Evolutionary conservation across 2,329 filamentous ascomycete genomes (phyloP), one percentile per base, ranked within the genome.

Genomic region (Ophiocordyceps camponoti-leonardi): DNA sequence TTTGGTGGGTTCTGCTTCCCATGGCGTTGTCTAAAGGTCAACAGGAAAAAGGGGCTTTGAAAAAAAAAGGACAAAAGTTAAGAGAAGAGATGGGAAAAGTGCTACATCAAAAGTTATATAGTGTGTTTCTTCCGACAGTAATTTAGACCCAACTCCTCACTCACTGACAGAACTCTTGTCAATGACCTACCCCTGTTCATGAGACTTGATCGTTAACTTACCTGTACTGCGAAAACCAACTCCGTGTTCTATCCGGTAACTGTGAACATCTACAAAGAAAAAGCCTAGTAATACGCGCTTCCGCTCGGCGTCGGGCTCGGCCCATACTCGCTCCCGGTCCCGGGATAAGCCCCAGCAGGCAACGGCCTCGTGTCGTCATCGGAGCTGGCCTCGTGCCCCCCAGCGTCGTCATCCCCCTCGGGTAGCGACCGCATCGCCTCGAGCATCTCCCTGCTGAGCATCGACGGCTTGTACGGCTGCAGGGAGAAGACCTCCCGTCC

Each of bases 401-500:
- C 53, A 11, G 58, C 52, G 45, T 66, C 64, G 6, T 66, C 64
- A 4, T 57, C 55, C 14, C 52, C 53, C 6, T 61, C 58, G 13
- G 63, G 63, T 0, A 56, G 56, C 4, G 56, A 57, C 5, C 73
- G 67, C 74, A 80, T 78, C 2, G 66, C 64, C 44, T 80, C 75
- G 12, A 96, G 64, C 0, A 74, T 66, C 26, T 79, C 73, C 12
- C 72, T 67, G 41, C 83, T 82, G 12, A 95, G 63, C 1, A 64
- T 59, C 0, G 83, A 82, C 0, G 77, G 73, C 7, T 72, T 67
- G 53, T 79, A 95, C 1, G 77, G 69, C 54, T 80, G 81, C 33
- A 86, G 67, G 0, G 69, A 73, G 51, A 93, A 83, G 45, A 94
- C 86, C 55, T 95, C 88, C 50, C 90, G 77, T 2, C 90, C 90